phyloP scores from a whole-genome alignment of 306 rosid genomes.

The Malus fusca region DNA sequence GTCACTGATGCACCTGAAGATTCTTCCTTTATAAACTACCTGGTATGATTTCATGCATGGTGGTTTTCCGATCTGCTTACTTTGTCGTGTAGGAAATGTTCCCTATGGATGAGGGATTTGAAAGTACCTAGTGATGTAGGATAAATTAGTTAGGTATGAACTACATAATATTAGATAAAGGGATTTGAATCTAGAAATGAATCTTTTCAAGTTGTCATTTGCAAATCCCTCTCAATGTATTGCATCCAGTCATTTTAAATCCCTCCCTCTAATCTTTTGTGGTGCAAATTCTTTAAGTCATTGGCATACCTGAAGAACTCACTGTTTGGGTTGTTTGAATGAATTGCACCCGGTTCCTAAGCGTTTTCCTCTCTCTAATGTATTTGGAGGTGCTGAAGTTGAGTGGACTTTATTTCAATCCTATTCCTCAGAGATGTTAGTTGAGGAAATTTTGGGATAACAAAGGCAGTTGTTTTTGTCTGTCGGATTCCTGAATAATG shows the following conservation, averaged over 20 bases:
- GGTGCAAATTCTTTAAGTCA: not conserved
- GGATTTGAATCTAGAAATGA: not conserved
- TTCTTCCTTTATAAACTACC: conserved; percentile 49
- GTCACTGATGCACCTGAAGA: conserved; percentile 49
- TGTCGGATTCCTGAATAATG: not conserved
- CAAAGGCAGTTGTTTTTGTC: not conserved
- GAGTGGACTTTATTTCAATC: not conserved
- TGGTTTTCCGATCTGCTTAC: not conserved
- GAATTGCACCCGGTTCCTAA: not conserved
- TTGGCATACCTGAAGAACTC: not conserved
- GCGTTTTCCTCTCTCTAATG: not conserved
- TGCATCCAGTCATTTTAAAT: not conserved
- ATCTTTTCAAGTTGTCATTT: not conserved
- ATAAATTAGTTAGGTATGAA: not conserved
- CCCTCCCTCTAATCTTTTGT: not conserved
- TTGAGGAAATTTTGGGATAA: not conserved
- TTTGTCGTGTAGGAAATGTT: not conserved
- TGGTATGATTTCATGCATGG: not conserved
- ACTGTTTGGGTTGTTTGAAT: not conserved
- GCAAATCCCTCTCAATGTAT: not conserved
- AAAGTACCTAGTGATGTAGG: not conserved
- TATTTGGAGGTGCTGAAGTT: not conserved
- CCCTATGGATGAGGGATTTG: not conserved
- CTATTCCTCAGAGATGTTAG: not conserved
- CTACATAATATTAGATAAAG: not conserved